These are phyloP conservation scores for Taphrina betulina DNA, from an alignment of 1,139 yeast species.

Conservation along the genomic window DNA sequence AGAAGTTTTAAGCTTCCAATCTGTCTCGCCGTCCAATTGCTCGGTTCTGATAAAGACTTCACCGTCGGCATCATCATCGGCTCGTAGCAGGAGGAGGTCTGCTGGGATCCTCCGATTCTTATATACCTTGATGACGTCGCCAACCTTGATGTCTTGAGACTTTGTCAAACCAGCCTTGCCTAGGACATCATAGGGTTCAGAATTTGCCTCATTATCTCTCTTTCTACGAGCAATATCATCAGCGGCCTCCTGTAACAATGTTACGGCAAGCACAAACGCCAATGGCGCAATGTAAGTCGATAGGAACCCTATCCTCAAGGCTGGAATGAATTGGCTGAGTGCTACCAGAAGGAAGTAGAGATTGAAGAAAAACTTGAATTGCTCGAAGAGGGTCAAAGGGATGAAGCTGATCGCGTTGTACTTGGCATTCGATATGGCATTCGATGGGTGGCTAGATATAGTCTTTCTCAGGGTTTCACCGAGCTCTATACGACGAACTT, in stretches of 20 bases:
- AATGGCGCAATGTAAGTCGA: constrained; percentile 92
- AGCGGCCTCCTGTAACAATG: constrained; percentile 92
- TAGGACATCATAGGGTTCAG: constrained; percentile 74
- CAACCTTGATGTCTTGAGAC: constrained; percentile 72
- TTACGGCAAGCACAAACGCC: constrained; percentile 85
- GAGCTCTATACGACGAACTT: background rate
- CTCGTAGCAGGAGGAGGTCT: constrained; percentile 78
- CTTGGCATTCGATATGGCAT: constrained; percentile 90
- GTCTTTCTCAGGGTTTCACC: background rate
- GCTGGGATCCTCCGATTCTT: constrained; percentile 91
- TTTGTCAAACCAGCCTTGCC: constrained; percentile 49
- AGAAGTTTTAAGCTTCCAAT: constrained; percentile 76
- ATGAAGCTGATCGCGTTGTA: constrained; percentile 84
- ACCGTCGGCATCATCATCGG: constrained; percentile 75
- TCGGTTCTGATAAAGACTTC: constrained; percentile 95
- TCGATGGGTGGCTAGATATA: constrained; percentile 55
- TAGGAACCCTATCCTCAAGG: constrained; percentile 84
- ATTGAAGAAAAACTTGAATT: constrained; percentile 94
- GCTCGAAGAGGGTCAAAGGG: constrained; percentile 87
- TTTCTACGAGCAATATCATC: constrained; percentile 90
- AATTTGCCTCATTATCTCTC: constrained; percentile 85
- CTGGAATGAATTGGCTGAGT: constrained; percentile 88
- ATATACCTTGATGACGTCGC: constrained; percentile 77
- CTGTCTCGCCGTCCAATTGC: constrained; percentile 98
- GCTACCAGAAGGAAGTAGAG: constrained; percentile 90